A percentile compares a stretch with the other conserved stretches of the same genome.
These are phyloP conservation scores for Lyophyllum semitale DNA, from an alignment of 768 basidiomycete species.

Conservation along the genomic window DNA sequence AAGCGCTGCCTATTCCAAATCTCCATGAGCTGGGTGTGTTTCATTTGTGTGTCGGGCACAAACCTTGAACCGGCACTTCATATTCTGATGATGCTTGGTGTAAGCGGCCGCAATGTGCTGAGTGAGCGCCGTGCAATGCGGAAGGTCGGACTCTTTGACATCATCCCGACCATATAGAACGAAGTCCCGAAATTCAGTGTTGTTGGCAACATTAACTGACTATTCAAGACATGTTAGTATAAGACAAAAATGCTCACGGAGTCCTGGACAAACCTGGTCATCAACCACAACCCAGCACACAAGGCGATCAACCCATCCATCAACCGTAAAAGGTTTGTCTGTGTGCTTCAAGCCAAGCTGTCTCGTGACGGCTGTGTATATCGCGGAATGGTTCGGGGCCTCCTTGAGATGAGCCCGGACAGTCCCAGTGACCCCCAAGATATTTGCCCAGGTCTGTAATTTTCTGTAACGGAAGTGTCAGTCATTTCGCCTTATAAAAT, in stretches of 20 bases:
- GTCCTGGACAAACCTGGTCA: conserved; percentile 35
- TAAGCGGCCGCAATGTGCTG: conserved; percentile 26
- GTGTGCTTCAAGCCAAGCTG: neutral
- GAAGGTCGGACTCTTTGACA: conserved; percentile 28
- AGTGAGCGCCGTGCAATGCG: conserved; percentile 32
- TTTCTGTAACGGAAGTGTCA: neutral
- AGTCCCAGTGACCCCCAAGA: neutral
- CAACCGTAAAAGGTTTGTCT: conserved; percentile 18
- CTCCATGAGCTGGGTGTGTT: too few relatives aligned
- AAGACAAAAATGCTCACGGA: neutral
- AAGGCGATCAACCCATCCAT: conserved; percentile 18
- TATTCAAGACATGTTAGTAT: conserved; percentile 8
- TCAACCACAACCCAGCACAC: conserved; percentile 22
- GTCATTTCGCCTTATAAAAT: neutral
- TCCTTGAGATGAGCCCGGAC: neutral
- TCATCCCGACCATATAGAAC: conserved; percentile 22
- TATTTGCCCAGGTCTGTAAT: neutral
- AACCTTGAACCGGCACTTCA: conserved; percentile 25
- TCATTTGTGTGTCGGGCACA: too few relatives aligned
- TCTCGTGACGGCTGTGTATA: neutral
- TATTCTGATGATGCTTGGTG: conserved; percentile 17
- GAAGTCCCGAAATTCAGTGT: conserved; percentile 22
- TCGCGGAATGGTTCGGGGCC: neutral
- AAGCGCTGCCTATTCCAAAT: too few relatives aligned
- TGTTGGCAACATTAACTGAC: conserved; percentile 40